These are phyloP conservation scores for Salicornia ramosissima DNA, from an alignment of 148 eudicot species.

Conservation along the genomic window DNA sequence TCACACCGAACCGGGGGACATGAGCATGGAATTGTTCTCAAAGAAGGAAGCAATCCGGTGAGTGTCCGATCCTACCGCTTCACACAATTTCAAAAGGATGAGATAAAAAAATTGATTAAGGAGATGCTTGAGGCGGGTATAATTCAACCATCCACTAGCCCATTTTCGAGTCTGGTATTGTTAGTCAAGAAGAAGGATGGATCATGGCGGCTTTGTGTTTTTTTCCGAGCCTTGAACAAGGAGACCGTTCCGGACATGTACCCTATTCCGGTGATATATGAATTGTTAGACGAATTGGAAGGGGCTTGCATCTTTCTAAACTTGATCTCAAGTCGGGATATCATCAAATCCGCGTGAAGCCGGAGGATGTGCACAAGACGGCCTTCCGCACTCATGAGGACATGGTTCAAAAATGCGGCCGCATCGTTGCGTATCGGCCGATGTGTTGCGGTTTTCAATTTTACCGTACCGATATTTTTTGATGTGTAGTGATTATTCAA, in stretches of 20 bases:
- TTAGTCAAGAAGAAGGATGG: constrained; percentile 2
- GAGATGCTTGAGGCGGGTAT: neutral
- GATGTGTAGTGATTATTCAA: too few relatives aligned
- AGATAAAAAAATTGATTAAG: neutral
- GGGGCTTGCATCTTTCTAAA: neutral
- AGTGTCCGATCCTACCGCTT: neutral
- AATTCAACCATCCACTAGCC: neutral
- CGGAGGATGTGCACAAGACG: neutral
- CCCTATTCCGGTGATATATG: neutral
- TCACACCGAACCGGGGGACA: neutral
- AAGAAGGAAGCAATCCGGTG: neutral
- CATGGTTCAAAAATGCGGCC: too few relatives aligned
- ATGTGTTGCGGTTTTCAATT: too few relatives aligned
- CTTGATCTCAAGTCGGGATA: neutral
- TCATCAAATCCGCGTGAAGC: neutral
- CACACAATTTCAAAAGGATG: neutral
- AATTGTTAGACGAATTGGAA: neutral
- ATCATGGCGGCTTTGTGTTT: neutral
- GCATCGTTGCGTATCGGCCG: too few relatives aligned
- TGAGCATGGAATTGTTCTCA: neutral
- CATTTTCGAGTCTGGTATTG: neutral
- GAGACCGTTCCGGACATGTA: neutral
- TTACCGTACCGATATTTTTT: too few relatives aligned
- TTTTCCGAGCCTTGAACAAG: neutral
- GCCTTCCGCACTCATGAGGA: neutral